Evolutionary conservation across 1,284 basidiomycete species (phyloP).

Genomic region (Ustilago shanxiensis): DNA sequence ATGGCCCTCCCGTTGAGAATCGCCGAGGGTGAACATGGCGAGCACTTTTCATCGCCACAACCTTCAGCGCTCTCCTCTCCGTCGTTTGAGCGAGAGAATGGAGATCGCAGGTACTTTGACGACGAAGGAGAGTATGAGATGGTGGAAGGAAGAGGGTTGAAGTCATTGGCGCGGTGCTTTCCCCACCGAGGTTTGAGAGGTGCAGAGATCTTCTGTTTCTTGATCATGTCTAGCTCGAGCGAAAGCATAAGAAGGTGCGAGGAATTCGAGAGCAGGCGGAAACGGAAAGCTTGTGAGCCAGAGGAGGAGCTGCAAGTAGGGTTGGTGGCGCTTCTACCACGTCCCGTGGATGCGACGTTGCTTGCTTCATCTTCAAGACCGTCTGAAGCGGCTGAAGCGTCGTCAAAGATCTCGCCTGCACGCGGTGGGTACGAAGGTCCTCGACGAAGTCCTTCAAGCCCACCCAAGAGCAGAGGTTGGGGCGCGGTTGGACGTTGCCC

Average conservation of each 20-base stretch:
- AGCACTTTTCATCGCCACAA: slow-evolving; percentile 9
- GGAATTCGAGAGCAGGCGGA: slow-evolving; percentile 63
- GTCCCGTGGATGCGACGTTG: not conserved
- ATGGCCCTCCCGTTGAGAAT: not conserved
- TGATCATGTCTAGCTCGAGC: slow-evolving; percentile 68
- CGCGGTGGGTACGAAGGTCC: slow-evolving; percentile 49
- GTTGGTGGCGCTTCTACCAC: slow-evolving; percentile 20
- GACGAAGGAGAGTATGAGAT: slow-evolving; percentile 16
- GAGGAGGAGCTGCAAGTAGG: slow-evolving; percentile 7
- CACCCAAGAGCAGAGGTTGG: slow-evolving; percentile 26
- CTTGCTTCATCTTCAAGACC: slow-evolving; percentile 12
- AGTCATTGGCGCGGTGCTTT: slow-evolving; percentile 60
- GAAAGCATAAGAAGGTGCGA: slow-evolving; percentile 68
- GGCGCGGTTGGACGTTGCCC: slow-evolving; percentile 22
- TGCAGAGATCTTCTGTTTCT: slow-evolving; percentile 66
- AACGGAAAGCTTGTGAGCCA: slow-evolving; percentile 32
- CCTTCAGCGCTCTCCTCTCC: slow-evolving; percentile 1
- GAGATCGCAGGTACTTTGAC: slow-evolving; percentile 33
- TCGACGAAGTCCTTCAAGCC: slow-evolving; percentile 30
- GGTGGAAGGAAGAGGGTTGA: slow-evolving; percentile 48
- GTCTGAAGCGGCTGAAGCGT: slow-evolving; percentile 9
- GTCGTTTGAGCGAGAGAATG: slow-evolving; percentile 13
- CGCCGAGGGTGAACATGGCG: slow-evolving; percentile 5
- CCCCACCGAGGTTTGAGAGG: slow-evolving; percentile 68
- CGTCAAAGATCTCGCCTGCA: slow-evolving; percentile 35